Base-by-base conservation (phyloP, 1,284 basidiomycete genomes). In the Macrocystidia cucumis region DNA sequence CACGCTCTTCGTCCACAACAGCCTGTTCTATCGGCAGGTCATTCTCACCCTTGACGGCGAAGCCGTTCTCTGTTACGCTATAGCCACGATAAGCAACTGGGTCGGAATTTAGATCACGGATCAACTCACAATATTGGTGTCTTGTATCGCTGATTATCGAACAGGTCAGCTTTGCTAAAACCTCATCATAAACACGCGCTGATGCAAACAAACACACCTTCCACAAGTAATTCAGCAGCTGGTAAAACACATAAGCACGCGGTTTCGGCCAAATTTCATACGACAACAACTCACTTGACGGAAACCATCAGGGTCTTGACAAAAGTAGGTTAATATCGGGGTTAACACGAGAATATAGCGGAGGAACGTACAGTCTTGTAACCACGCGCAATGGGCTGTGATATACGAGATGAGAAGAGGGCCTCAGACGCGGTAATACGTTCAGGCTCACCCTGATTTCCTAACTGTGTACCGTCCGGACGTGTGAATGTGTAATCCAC, bases 41-140 rank as follows among this genome's bases (percentile, higher is more conserved):
- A 47, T 68, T 60, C 56, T 89, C 85, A 48, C 75, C 72, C 51
- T 78, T 81, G 40, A 78, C 74, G 1, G 81, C 69, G 50, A 83
- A 86, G 0, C 82, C 81, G 51, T 84, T 83, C 57, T 85, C 78
- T 2, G 78, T 83, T 19, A 81, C 69, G 46, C 73, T 78, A 25
- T 6, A 28, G n/a, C 19, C 18, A 7, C 5, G 17, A 22, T 9
- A 22, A 29, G 17, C 14, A 20, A 28, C 20, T 13, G 20, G 5
- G 19, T 6, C 14, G 8, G 30, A 9, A n/a, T n/a, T n/a, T 23
- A 29, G 12, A 12, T n/a, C 9, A 1, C 9, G 17, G 18, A 18
- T 18, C 23, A 22, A 48, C 67, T 34, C 41, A 72, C 74, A 75
- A 83, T 43, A 88, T 81, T 0, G 82, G 78, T 45, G 73, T 69